phyloP scores from a whole-genome alignment of 2,329 filamentous ascomycete genomes.

The Lachnellula arida region DNA sequence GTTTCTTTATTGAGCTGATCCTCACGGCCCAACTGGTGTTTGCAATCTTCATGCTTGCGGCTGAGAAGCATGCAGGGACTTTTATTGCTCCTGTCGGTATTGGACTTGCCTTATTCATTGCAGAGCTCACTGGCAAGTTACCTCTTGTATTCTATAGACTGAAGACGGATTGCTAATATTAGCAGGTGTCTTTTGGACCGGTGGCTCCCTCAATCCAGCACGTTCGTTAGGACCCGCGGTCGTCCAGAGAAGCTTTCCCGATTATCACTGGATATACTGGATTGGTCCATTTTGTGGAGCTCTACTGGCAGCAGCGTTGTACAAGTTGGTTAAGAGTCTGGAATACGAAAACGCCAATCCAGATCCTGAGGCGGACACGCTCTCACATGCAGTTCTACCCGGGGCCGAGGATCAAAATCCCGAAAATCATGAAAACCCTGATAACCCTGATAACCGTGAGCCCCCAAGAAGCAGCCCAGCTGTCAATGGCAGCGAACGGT shows the following conservation, averaged over 20 bases:
- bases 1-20: slow-evolving; percentile 47
- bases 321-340: slow-evolving; percentile 46
- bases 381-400: too few relatives aligned
- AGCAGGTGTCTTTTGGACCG: slow-evolving; percentile 43
- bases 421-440: too few relatives aligned
- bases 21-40: slow-evolving; percentile 45
- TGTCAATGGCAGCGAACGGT: too few relatives aligned
- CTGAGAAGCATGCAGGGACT: slow-evolving; percentile 44
- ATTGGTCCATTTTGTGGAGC: slow-evolving; percentile 48
- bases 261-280: slow-evolving; percentile 47
- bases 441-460: too few relatives aligned
- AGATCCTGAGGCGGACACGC: not conserved
- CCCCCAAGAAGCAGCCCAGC: too few relatives aligned
- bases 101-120: slow-evolving; percentile 42
- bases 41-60: slow-evolving; percentile 48
- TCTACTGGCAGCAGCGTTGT: slow-evolving; percentile 45
- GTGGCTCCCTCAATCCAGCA: slow-evolving; percentile 44
- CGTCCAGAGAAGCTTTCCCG: slow-evolving; percentile 37
- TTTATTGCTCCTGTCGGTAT: slow-evolving; percentile 47
- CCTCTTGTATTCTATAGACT: not conserved
- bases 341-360: slow-evolving; percentile 47
- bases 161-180: not conserved
- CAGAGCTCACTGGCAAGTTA: slow-evolving; percentile 36
- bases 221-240: slow-evolving; percentile 44
- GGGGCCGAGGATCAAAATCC: too few relatives aligned